Conservation (phyloP, 768 basidiomycete species). For the Leucosporidium scottii region DNA sequence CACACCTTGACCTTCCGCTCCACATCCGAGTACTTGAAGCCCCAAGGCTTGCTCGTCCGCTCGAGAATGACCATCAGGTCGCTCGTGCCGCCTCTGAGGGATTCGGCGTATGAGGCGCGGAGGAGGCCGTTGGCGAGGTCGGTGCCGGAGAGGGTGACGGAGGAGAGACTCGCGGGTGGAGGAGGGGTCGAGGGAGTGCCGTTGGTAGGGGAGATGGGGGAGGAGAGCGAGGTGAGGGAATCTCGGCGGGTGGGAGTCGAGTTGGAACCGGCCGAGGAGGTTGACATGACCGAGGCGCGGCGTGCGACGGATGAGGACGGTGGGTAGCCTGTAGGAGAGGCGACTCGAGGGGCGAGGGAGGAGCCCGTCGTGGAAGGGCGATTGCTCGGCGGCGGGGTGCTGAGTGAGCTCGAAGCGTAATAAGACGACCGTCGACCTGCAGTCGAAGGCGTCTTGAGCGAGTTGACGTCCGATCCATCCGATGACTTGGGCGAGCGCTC, state of each 20-base stretch:
- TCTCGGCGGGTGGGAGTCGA: neutral
- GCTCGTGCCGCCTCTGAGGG: constrained; percentile 77
- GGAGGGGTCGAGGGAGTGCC: neutral
- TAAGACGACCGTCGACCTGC: constrained; percentile 7
- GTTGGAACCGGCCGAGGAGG: neutral
- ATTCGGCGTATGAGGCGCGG: constrained; percentile 91
- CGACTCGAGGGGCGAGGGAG: neutral
- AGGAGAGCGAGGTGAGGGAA: neutral
- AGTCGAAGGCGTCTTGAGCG: neutral
- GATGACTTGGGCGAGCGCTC: neutral
- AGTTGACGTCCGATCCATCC: neutral
- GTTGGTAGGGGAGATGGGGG: neutral
- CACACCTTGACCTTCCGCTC: constrained; percentile 71
- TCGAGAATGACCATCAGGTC: constrained; percentile 90
- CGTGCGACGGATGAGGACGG: no score
- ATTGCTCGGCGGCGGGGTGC: neutral
- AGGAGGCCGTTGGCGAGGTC: constrained; percentile 77
- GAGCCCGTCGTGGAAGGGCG: neutral
- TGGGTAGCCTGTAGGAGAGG: neutral
- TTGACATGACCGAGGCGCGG: neutral
- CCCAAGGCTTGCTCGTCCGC: constrained; percentile 68
- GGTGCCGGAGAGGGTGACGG: constrained; percentile 3
- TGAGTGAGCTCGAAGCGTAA: neutral
- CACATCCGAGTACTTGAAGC: constrained; percentile 77
- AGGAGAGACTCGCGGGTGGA: neutral